Percentiles rank a stretch among this genome's conserved stretches.
These are phyloP conservation scores for Suillus hirtellus DNA, from an alignment of 768 basidiomycete genomes.

Conservation along the genomic window DNA sequence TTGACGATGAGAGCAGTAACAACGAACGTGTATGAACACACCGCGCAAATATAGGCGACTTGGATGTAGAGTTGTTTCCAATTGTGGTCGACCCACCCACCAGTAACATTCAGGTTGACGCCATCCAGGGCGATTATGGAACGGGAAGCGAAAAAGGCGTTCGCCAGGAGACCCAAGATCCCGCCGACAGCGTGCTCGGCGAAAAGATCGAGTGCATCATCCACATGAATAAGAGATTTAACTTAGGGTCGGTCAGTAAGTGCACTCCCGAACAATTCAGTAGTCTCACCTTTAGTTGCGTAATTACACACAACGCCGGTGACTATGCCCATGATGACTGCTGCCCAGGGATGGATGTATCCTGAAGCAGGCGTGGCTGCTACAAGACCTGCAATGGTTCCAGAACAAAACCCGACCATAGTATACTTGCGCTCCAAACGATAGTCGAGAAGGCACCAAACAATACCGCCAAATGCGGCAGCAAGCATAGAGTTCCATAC, in stretches of 20 bases:
- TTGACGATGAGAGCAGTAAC: constrained; percentile 64
- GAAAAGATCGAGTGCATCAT: constrained; percentile 91
- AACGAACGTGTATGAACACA: constrained; percentile 59
- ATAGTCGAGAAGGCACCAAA: constrained; percentile 83
- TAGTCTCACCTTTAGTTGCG: constrained; percentile 70
- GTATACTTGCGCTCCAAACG: constrained; percentile 79
- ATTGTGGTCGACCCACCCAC: constrained; percentile 75
- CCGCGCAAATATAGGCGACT: constrained; percentile 61
- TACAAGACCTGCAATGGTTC: constrained; percentile 86
- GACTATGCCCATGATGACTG: constrained; percentile 73
- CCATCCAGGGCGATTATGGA: constrained; percentile 69
- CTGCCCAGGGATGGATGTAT: constrained; percentile 74
- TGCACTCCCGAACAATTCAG: background rate
- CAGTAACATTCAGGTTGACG: constrained; percentile 50
- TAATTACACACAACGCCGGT: constrained; percentile 78
- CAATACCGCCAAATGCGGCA: constrained; percentile 77
- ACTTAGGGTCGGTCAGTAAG: constrained; percentile 41
- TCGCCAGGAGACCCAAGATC: constrained; percentile 69
- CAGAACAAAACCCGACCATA: constrained; percentile 89
- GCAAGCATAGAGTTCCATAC: constrained; percentile 89
- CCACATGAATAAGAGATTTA: constrained; percentile 68
- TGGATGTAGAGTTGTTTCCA: constrained; percentile 84
- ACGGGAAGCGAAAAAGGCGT: constrained; percentile 72
- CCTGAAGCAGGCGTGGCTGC: constrained; percentile 89
- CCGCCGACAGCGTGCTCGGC: constrained; percentile 90